Evolutionary conservation across 192 early-diverging fungal species (phyloP).

Genomic region (Phlyctochytrium planicorne): DNA sequence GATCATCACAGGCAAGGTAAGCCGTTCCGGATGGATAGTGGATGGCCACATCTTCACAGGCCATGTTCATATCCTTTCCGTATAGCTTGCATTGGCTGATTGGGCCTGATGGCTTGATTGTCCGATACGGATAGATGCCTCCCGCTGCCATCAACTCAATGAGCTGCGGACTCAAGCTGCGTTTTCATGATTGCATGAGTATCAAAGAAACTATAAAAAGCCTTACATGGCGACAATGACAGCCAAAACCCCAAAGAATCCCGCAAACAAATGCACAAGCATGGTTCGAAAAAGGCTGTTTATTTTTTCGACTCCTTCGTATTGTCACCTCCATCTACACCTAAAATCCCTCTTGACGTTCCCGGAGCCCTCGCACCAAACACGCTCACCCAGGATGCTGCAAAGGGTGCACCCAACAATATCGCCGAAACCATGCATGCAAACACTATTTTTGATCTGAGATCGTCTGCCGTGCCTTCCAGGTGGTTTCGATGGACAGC

Average conservation of each 20-base stretch:
- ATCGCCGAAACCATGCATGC: slow-evolving; percentile 38
- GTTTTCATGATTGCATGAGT: too few relatives aligned
- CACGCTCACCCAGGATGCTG: slow-evolving; percentile 31
- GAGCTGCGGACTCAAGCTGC: not conserved
- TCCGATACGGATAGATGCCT: slow-evolving; percentile 2
- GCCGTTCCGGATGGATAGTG: not conserved
- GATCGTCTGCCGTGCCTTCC: slow-evolving; percentile 21
- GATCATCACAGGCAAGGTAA: not conserved
- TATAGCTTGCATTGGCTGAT: not conserved
- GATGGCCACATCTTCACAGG: not conserved
- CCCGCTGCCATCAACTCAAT: not conserved
- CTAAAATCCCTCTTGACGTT: not conserved
- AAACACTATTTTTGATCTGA: slow-evolving; percentile 29
- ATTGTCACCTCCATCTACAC: too few relatives aligned
- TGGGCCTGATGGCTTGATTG: not conserved
- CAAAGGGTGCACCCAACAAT: slow-evolving; percentile 32
- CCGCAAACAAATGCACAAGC: too few relatives aligned
- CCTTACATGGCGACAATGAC: too few relatives aligned
- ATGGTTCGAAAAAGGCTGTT: too few relatives aligned
- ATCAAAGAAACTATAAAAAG: not conserved
- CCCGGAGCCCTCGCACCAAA: slow-evolving; percentile 19
- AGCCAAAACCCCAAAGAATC: too few relatives aligned
- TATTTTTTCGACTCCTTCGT: too few relatives aligned
- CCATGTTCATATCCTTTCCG: not conserved
- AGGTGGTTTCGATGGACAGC: slow-evolving; percentile 30